These are phyloP conservation scores for Wickerhamiella lipophila DNA, from an alignment of 805 yeast genomes.

Conservation along the genomic window DNA sequence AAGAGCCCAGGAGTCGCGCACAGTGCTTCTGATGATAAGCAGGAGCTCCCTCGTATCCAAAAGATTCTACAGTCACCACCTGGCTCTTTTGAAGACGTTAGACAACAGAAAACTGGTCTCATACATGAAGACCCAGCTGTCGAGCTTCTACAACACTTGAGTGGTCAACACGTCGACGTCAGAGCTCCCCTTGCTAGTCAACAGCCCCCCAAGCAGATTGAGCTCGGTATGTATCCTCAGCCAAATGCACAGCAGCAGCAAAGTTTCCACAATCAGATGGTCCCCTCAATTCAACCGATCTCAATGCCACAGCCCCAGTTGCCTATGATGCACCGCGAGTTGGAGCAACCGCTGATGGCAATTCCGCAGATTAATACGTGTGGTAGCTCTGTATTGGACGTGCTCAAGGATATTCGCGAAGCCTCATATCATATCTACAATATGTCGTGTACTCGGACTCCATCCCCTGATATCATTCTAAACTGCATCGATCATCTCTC, in stretches of 20 bases:
- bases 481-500: neutral
- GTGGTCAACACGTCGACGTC: neutral
- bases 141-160: neutral
- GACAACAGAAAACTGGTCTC: neutral
- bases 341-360: neutral
- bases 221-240: no score
- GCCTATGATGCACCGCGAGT: neutral
- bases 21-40: neutral
- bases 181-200: neutral
- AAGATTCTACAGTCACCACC: constrained; percentile 1
- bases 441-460: neutral
- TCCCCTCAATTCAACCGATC: neutral
- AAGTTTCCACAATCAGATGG: neutral
- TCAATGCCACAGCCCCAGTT: neutral
- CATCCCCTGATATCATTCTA: neutral
- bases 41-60: neutral
- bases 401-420: neutral
- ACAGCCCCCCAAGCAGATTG: no score
- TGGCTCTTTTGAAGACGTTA: neutral
- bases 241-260: neutral
- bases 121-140: neutral
- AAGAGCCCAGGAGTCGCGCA: neutral
- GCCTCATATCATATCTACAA: neutral
- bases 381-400: neutral
- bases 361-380: neutral